phyloP scores from a whole-genome alignment of 805 yeast species.

The Candida methanosorbosa region DNA sequence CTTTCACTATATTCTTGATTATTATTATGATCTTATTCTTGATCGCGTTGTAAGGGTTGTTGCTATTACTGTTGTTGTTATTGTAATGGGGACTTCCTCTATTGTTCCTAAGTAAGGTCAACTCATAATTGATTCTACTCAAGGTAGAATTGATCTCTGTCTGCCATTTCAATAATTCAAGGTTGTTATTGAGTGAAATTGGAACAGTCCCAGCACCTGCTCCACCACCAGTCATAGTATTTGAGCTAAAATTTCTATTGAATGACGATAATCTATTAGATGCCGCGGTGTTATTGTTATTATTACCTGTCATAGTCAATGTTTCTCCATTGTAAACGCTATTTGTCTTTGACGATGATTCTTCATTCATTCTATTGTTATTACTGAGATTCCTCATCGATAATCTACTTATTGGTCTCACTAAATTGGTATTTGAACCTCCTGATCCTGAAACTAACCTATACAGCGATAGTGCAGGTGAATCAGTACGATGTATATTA shows the following conservation, averaged over 20 bases:
- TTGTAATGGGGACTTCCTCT: neutral
- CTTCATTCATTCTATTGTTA: neutral
- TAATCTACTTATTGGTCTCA: constrained; percentile 21
- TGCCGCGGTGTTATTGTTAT: neutral
- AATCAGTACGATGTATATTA: constrained; percentile 13
- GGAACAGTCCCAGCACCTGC: neutral
- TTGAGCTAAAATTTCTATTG: neutral
- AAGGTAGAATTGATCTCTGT: constrained; percentile 40
- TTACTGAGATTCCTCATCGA: constrained; percentile 9
- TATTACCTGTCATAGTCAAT: no score
- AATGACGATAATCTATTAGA: neutral
- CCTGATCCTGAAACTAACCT: constrained; percentile 23
- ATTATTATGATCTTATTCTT: constrained; percentile 4
- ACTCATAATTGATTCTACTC: constrained; percentile 35
- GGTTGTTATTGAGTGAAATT: constrained; percentile 12
- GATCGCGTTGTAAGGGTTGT: neutral
- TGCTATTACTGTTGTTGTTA: neutral
- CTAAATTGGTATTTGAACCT: constrained; percentile 17
- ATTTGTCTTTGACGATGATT: neutral
- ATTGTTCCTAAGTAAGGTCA: no score
- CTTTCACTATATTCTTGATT: constrained; percentile 4
- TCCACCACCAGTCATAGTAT: neutral
- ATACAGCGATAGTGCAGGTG: constrained; percentile 26
- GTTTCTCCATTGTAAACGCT: neutral
- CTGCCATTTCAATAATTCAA: constrained; percentile 45